Evolutionary conservation across 306 rosid genomes (phyloP).

Genomic region (Acacia melanoxylon): DNA sequence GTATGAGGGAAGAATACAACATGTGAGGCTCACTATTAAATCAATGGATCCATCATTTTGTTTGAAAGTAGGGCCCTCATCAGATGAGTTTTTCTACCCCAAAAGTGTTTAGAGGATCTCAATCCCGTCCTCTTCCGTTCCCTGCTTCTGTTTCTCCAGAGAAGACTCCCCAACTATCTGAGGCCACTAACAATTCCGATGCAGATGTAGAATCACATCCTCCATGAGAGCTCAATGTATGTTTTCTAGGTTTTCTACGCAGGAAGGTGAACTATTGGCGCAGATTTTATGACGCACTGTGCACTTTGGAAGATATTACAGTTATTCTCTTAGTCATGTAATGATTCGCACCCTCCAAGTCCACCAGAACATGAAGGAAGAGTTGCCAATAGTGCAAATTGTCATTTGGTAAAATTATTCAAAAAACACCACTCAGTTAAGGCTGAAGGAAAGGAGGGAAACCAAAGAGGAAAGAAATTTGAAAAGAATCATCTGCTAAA

Average conservation of each 20-base stretch:
- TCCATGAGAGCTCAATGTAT: not conserved
- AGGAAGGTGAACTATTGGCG: not conserved
- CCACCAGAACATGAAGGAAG: not conserved
- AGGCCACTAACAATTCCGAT: not conserved
- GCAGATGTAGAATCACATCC: not conserved
- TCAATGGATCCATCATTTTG: not conserved
- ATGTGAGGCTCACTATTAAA: not conserved
- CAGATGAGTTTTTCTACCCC: not conserved
- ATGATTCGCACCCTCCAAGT: not conserved
- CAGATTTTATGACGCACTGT: not conserved
- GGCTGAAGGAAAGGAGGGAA: slow-evolving; percentile 2
- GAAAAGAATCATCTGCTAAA: not conserved
- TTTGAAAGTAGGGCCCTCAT: not conserved
- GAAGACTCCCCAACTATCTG: not conserved
- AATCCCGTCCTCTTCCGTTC: not conserved
- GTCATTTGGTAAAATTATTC: not conserved
- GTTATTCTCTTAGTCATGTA: not conserved
- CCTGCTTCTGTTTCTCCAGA: not conserved
- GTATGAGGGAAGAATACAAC: not conserved
- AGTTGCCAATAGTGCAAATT: not conserved
- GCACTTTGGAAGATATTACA: not conserved
- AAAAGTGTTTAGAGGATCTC: not conserved
- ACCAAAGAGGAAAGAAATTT: not conserved
- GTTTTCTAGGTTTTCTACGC: not conserved
- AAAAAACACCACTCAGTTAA: not conserved